Evolutionary conservation across 345 rosid species (phyloP).

Genomic region (Lepidium didymum): DNA sequence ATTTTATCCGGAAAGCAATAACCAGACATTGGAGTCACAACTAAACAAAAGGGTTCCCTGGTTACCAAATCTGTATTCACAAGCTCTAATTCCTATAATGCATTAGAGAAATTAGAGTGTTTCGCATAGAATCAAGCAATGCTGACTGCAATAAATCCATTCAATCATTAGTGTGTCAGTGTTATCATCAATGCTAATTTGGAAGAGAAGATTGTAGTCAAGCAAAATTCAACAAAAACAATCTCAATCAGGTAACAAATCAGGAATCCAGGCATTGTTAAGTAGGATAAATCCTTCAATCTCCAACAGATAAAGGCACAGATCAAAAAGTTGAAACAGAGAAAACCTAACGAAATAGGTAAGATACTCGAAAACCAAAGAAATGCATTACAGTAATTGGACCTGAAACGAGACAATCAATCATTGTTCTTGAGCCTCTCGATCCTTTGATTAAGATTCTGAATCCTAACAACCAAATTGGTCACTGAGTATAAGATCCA

Average conservation of each 20-base stretch:
- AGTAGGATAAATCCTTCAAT: background rate
- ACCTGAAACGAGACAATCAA: conserved; percentile 17
- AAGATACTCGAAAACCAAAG: background rate
- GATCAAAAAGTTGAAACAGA: background rate
- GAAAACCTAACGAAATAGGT: background rate
- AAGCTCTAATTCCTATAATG: background rate
- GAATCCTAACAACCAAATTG: conserved; percentile 52
- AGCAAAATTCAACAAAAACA: background rate
- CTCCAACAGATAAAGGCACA: background rate
- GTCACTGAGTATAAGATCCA: conserved; percentile 87
- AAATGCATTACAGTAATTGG: background rate
- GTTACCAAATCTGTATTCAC: background rate
- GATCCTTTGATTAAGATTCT: conserved; percentile 60
- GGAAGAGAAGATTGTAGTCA: background rate
- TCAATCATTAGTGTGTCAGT: background rate
- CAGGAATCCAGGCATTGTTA: background rate
- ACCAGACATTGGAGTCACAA: background rate
- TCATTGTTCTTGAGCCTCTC: conserved; percentile 63
- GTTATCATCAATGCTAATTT: background rate
- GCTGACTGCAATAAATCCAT: background rate
- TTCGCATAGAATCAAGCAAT: background rate
- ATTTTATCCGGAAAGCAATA: background rate
- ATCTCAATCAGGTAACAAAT: background rate
- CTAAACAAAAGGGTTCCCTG: background rate
- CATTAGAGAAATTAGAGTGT: background rate